Base-by-base conservation (phyloP, 1,284 basidiomycete genomes). In the Sporisorium scitamineum region DNA sequence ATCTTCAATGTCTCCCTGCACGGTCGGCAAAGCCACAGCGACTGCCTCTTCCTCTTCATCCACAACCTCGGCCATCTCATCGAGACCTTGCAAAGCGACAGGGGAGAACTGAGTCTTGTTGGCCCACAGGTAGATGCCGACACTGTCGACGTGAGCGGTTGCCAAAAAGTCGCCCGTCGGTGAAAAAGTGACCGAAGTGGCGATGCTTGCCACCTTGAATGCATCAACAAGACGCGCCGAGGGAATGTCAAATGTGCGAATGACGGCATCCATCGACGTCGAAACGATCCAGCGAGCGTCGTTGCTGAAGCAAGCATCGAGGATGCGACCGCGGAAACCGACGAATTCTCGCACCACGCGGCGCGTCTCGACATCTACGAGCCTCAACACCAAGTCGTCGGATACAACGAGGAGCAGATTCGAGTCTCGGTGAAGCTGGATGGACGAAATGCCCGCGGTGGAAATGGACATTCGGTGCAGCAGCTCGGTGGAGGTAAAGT, bases 81-180 rank as follows among this genome's bases (percentile, higher is more conserved):
- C 88, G 18, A 96, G 89, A 56, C 91, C 91, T 72, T 91, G 90
- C 83, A 97, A 90, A 1, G 94, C 89, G 10, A 97, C 89, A 61
- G 96, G 93, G 0, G 91, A 87, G 85, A 95, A 98, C 83, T 97
- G 96, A 18, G 95, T 93, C 62, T 94, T 91, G 86, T 99, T 99
- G 22, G 95, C 94, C 95, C 97, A 99, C 14, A 99, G 89, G 85
- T 93, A 95, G 5, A 99, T 90, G 6, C 95, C 97, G 48, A 97
- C 91, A 66, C 92, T 94, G 82, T 97, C 95, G 3, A 96, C 91
- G 85, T 99, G 97, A 0, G 94, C 89, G 2, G 95, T 97, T 0
- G 97, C 97, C 62, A 99, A 86, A 87, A 99, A 99, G 86, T 99
- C 97, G 65, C 93, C 92, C 0, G 94, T 93, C 0, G 97, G 97